Conservation (phyloP, 768 basidiomycete species). For the Lanmaoa rubissima region DNA sequence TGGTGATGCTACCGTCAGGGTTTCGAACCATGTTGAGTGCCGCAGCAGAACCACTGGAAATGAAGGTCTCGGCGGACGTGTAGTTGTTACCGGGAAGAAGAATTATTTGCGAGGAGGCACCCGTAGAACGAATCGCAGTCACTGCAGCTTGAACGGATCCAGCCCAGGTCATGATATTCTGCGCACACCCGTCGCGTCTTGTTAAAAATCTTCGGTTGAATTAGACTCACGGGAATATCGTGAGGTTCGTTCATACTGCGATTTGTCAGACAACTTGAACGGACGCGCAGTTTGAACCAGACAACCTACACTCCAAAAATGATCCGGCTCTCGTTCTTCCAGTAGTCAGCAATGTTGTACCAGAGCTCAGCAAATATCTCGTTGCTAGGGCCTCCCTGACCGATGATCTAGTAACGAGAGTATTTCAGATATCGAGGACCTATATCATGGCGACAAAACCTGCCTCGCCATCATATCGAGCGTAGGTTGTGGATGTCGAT, state of each 20-base stretch:
- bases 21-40: constrained; percentile 46
- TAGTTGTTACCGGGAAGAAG: constrained; percentile 60
- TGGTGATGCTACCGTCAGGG: constrained; percentile 42
- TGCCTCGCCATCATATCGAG: constrained; percentile 49
- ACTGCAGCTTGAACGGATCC: constrained; percentile 54
- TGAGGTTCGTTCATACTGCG: constrained; percentile 64
- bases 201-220: neutral
- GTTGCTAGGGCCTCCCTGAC: constrained; percentile 60
- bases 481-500: constrained; percentile 65
- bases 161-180: constrained; percentile 48
- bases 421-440: neutral
- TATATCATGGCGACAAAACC: neutral
- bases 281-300: too few species aligned
- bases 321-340: constrained; percentile 39
- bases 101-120: constrained; percentile 54
- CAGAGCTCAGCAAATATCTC: constrained; percentile 53
- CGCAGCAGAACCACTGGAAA: constrained; percentile 49
- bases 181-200: neutral
- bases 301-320: constrained; percentile 48
- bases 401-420: constrained; percentile 43
- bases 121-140: constrained; percentile 52
- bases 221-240: constrained; percentile 41
- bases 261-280: neutral
- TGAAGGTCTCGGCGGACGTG: constrained; percentile 50
- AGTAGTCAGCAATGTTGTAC: constrained; percentile 50